phyloP scores from a whole-genome alignment of 2,329 filamentous ascomycete species.

The Volutella citrinella region DNA sequence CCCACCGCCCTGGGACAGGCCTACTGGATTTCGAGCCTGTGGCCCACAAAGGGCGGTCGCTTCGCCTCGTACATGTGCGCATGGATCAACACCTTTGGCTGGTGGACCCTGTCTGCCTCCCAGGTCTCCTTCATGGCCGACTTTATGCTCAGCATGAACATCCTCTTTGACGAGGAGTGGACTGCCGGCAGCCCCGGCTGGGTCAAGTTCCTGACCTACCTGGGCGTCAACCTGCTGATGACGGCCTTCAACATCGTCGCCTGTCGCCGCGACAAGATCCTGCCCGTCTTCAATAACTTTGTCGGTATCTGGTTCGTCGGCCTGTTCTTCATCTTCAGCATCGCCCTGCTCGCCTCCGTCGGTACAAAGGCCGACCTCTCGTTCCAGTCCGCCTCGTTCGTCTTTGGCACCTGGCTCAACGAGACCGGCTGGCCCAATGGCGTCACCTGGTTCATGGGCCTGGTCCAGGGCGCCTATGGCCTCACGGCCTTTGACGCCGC shows the following conservation, averaged over 20 bases:
- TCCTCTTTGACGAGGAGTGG: conserved; percentile 50
- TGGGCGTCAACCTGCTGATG: conserved; percentile 45
- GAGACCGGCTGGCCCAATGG: conserved; percentile 50
- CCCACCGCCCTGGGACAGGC: conserved; percentile 59
- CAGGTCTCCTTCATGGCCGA: conserved; percentile 57
- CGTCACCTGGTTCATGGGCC: conserved; percentile 56
- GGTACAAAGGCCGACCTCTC: conserved; percentile 40
- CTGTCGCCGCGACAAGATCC: conserved; percentile 40
- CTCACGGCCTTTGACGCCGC: conserved; percentile 52
- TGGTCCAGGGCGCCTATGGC: conserved; percentile 55
- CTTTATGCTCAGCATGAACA: conserved; percentile 55
- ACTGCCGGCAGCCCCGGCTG: conserved; percentile 43
- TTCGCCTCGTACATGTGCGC: conserved; percentile 55
- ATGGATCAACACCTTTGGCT: conserved; percentile 60
- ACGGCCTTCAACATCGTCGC: conserved; percentile 50
- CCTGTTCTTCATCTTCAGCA: conserved; percentile 49
- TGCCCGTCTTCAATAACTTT: conserved; percentile 53
- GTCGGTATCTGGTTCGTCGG: conserved; percentile 50
- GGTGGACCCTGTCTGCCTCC: conserved; percentile 55
- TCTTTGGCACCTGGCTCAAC: conserved; percentile 48
- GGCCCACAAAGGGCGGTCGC: conserved; percentile 39
- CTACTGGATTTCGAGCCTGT: conserved; percentile 46
- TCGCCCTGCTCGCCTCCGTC: conserved; percentile 51
- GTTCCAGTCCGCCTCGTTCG: conserved; percentile 49
- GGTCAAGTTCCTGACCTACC: conserved; percentile 53